phyloP scores from a whole-genome alignment of 805 yeast genomes.

The Kodamaea leandrae region DNA sequence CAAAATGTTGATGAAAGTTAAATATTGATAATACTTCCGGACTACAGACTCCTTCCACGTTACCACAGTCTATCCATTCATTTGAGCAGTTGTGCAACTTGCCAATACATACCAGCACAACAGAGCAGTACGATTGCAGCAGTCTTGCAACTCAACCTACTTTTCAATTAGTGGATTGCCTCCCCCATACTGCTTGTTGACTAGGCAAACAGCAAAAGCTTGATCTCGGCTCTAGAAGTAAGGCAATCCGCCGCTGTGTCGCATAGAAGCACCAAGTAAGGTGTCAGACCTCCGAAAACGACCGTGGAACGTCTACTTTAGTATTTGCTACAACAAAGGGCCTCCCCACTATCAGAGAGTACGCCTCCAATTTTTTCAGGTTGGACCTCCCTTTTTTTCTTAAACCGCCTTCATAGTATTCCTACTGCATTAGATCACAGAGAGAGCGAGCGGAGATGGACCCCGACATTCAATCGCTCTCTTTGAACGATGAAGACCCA shows the following conservation, averaged over 20 bases:
- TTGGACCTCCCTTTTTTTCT: not conserved
- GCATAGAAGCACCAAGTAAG: not conserved
- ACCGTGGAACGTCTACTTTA: no score
- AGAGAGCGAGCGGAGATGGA: not conserved
- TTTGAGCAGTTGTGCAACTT: not conserved
- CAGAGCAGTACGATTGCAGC: no score
- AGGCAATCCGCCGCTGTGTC: no score
- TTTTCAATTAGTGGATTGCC: no score
- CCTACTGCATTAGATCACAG: not conserved
- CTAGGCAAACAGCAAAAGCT: not conserved
- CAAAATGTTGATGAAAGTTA: constrained; percentile 1
- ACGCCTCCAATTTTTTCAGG: not conserved
- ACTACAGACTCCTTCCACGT: not conserved
- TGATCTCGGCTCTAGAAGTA: no score
- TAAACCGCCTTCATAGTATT: not conserved
- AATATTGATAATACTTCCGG: not conserved
- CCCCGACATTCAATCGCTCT: not conserved
- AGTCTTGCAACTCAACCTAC: no score
- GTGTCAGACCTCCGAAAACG: no score
- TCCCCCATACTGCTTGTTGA: not conserved
- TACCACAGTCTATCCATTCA: not conserved
- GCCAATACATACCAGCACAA: no score
- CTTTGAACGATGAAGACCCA: not conserved
- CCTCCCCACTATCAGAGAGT: no score
- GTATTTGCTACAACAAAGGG: no score